These are phyloP conservation scores for Arabis hirsuta DNA, from an alignment of 345 rosid genomes.

Conservation along the genomic window DNA sequence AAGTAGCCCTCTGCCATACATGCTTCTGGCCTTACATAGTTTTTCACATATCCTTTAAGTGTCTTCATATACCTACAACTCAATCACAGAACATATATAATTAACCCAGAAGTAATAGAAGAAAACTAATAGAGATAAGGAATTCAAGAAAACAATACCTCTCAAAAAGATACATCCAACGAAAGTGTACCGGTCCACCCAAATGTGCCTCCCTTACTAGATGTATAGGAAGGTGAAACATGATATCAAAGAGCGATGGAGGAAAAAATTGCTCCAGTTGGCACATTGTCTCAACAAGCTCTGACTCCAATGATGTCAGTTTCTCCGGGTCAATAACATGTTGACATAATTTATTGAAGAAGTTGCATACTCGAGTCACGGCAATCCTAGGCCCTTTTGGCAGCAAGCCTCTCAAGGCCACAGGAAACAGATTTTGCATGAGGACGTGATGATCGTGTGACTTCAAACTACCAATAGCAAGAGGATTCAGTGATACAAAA, in stretches of 20 bases:
- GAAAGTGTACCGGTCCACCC: background rate
- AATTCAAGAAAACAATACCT: background rate
- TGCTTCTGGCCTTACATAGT: background rate
- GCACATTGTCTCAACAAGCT: constrained; percentile 60
- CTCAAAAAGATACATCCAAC: constrained; percentile 27
- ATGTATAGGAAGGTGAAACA: constrained; percentile 6
- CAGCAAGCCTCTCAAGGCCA: too few species aligned
- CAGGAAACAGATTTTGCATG: too few species aligned
- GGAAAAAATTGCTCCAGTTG: constrained; percentile 61
- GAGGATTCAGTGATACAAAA: too few species aligned
- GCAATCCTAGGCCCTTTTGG: too few species aligned
- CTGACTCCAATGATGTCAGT: background rate
- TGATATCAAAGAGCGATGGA: constrained; percentile 5
- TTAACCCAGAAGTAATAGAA: too few species aligned
- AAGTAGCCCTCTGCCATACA: constrained; percentile 15
- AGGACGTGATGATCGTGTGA: too few species aligned
- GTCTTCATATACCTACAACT: background rate
- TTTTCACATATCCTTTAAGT: background rate
- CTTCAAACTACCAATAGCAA: too few species aligned
- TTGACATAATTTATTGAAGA: too few species aligned
- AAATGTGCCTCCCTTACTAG: background rate
- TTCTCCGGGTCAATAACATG: background rate
- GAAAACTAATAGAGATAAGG: too few species aligned
- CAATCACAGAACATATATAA: too few species aligned
- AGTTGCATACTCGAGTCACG: too few species aligned